Conservation (phyloP, 148 eudicot genomes). For the Pouteria glomerata region DNA sequence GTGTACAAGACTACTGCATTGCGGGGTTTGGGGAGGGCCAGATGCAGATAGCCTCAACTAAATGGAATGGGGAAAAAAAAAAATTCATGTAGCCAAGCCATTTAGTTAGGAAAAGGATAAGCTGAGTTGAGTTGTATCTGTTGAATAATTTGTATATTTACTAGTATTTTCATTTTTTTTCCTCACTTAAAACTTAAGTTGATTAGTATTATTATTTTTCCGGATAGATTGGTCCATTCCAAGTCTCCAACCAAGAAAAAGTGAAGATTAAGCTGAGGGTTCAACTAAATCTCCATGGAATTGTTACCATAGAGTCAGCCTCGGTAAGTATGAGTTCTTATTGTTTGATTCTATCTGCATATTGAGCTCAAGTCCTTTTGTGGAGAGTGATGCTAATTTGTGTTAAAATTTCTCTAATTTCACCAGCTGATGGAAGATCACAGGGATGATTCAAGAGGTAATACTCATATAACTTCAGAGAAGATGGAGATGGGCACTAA, state of each 20-base stretch:
- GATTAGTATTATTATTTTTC: not conserved
- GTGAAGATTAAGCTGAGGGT: constrained; percentile 59
- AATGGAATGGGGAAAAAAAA: no score
- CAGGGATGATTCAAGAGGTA: constrained; percentile 29
- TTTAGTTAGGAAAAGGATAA: no score
- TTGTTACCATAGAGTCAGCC: constrained; percentile 53
- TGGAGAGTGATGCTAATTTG: constrained; percentile 4
- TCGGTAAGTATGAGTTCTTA: constrained; percentile 44
- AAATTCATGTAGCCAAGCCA: no score
- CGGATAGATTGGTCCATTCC: constrained; percentile 77
- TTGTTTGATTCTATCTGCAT: not conserved
- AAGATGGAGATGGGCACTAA: constrained; percentile 35
- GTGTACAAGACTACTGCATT: no score
- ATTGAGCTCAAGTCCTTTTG: not conserved
- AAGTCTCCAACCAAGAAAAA: constrained; percentile 37
- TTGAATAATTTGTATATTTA: not conserved
- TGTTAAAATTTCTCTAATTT: constrained; percentile 6
- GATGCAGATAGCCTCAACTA: no score
- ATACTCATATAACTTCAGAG: constrained; percentile 30
- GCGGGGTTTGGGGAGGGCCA: no score
- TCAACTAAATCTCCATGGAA: constrained; percentile 61
- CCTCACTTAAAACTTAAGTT: not conserved
- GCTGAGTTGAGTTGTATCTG: no score
- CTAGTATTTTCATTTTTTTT: not conserved
- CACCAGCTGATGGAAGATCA: constrained; percentile 58